These are phyloP conservation scores for Phytophthora ohioensis DNA, from an alignment of 352 stramenopile species.

Conservation along the genomic window DNA sequence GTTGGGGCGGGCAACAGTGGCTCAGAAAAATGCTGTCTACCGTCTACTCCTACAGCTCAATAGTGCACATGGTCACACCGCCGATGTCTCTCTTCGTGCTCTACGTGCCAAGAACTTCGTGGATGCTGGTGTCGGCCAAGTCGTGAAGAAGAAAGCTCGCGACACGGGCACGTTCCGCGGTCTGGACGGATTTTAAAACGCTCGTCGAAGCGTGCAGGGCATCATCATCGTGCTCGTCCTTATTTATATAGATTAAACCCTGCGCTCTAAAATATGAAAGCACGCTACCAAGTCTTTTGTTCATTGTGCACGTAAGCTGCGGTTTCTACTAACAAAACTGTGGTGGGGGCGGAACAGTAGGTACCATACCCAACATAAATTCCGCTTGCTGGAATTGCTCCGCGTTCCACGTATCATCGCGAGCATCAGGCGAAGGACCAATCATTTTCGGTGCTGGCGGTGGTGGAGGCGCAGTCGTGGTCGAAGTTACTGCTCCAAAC, in stretches of 20 bases:
- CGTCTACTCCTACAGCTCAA: conserved; percentile 68
- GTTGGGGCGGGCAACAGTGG: conserved; percentile 47
- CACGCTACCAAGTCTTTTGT: conserved; percentile 14
- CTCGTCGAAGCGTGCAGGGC: conserved; percentile 1
- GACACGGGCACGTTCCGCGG: conserved; percentile 37
- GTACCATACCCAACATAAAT: conserved; percentile 70
- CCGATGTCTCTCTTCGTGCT: conserved; percentile 70
- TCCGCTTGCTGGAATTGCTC: conserved; percentile 63
- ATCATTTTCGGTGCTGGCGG: conserved; percentile 21
- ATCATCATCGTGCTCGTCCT: conserved; percentile 15
- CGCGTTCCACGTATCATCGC: conserved; percentile 71
- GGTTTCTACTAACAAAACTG: conserved; percentile 52
- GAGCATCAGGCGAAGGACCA: conserved; percentile 37
- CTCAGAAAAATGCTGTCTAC: conserved; percentile 64
- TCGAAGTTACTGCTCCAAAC: conserved; percentile 16
- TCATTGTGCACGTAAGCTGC: conserved; percentile 14
- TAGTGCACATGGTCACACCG: conserved; percentile 42
- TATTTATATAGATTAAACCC: conserved; percentile 42
- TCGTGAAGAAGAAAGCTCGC: conserved; percentile 60
- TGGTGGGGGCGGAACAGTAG: conserved; percentile 59
- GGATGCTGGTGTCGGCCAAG: conserved; percentile 54
- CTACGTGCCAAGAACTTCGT: conserved; percentile 78
- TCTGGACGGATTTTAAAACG: conserved; percentile 40
- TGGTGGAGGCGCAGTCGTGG: conserved; percentile 13
- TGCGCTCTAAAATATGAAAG: conserved; percentile 28